A percentile compares a stretch with the other conserved stretches of the same genome.
Evolutionary conservation across 441 rosid genomes (phyloP).

Genomic region (Kokia cookei): DNA sequence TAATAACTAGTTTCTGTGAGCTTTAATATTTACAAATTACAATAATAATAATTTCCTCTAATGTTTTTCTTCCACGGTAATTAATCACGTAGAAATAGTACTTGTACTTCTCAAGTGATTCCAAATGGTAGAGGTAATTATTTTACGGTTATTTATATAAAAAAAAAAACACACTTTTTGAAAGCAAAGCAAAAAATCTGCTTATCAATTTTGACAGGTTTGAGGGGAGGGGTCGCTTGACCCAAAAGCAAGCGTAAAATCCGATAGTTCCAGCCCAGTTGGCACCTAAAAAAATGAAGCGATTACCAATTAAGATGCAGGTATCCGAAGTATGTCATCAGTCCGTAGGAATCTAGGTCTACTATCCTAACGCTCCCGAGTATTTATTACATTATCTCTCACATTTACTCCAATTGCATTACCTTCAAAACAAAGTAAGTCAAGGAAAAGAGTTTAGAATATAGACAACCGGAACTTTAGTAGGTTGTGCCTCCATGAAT

Average conservation of each 20-base stretch:
- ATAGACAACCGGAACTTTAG: neutral
- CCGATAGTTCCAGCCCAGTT: neutral
- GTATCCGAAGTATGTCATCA: no score
- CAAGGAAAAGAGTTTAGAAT: neutral
- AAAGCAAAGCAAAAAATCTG: neutral
- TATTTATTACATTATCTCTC: neutral
- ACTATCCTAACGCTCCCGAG: no score
- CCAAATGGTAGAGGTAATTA: neutral
- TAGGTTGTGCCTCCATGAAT: neutral
- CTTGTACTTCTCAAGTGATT: neutral
- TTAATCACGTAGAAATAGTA: neutral
- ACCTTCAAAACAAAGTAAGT: neutral
- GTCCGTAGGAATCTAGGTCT: neutral
- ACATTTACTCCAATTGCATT: neutral
- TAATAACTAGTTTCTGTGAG: slow-evolving; percentile 6
- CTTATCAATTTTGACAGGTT: neutral
- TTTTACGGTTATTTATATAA: neutral
- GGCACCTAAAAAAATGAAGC: neutral
- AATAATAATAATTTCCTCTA: no score
- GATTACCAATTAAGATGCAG: no score
- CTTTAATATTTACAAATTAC: no score
- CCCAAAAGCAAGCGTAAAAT: neutral
- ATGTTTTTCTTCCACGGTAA: neutral
- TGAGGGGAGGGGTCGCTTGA: no score
- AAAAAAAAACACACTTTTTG: neutral